Percentiles rank a stretch among this genome's conserved stretches.
Conservation (phyloP, 176 grass and related monocot species). For the Pontederia crassipes region DNA sequence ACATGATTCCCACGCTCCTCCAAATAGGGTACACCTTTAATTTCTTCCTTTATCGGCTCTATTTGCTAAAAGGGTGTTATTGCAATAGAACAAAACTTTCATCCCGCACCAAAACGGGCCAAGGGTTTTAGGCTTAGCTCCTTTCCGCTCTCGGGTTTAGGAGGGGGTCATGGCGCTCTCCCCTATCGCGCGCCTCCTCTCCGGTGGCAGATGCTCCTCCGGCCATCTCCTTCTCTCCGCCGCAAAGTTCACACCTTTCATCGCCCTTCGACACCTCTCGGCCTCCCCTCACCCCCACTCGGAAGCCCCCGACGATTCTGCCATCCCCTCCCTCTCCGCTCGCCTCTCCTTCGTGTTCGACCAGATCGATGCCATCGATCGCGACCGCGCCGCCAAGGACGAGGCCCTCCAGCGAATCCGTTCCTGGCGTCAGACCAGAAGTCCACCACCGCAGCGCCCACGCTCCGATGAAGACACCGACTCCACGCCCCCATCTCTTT, state of each 20-base stretch:
- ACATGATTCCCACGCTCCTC: too few relatives aligned
- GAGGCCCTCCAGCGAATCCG: slow-evolving; percentile 84
- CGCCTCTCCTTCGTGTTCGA: slow-evolving; percentile 95
- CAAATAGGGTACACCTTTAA: too few relatives aligned
- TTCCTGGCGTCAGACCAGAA: slow-evolving; percentile 41
- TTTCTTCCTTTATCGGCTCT: too few relatives aligned
- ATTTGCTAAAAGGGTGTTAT: too few relatives aligned
- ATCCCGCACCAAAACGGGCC: too few relatives aligned
- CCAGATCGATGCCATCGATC: slow-evolving; percentile 70
- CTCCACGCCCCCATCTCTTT: background rate
- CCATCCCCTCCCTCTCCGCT: slow-evolving; percentile 63
- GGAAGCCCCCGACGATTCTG: slow-evolving; percentile 13
- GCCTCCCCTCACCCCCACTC: slow-evolving; percentile 7
- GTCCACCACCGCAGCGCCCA: background rate
- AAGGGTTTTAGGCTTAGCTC: too few relatives aligned
- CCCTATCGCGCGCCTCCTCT: background rate
- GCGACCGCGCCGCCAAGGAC: slow-evolving; percentile 55
- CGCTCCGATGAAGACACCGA: background rate
- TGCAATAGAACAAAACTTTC: too few relatives aligned
- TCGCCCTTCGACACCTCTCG: slow-evolving; percentile 10
- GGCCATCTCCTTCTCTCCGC: slow-evolving; percentile 24
- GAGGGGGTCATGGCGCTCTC: background rate
- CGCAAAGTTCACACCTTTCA: background rate
- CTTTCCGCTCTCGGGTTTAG: too few relatives aligned
- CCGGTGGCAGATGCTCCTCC: slow-evolving; percentile 10